Base-by-base conservation (phyloP, 1,284 basidiomycete genomes). In the Peniophora sp. region DNA sequence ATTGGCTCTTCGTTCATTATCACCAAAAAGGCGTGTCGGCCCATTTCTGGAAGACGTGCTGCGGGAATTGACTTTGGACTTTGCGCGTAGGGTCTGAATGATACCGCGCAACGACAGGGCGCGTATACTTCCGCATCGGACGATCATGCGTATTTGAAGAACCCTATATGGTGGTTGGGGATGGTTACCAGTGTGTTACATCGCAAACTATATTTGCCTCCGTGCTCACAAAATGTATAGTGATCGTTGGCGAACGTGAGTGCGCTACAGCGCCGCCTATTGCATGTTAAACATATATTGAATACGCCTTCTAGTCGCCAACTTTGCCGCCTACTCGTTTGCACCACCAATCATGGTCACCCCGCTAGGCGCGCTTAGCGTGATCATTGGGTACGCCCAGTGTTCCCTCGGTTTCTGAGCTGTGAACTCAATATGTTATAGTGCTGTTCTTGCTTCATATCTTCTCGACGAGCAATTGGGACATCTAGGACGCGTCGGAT, bases 241-340 rank as follows among this genome's bases (percentile, higher is more conserved):
- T 97, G 79, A 75, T 95, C 35, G 64, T 94, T 27, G 94, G 94
- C 51, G 94, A 97, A 86, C 69, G 92, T 94, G 60, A 59, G 70
- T 55, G 32, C 47, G 17, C 3, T 32, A 32, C 5, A 32, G 27
- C 27, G 12, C 27, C 6, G 27, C 24, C n/a, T n/a, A n/a, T 47
- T 47, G 17, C 18, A 27, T 45, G 14, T 24, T 36, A 24, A n/a
- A 10, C 27, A 32, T 32, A 32, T n/a, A 32, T 32, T 12, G 5
- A 32, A 32, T 32, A 12, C 5, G 17, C 35, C 12, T 45, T 39
- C 11, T 60, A 97, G 95, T 97, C 52, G 95, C 93, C 59, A 99
- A 99, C 72, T 99, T 99, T 70, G 93, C 96, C 6, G 97, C 97
- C 3, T 99, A 99, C 68, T 92, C 93, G 0, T 99, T 98, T 63